Evolutionary conservation across 176 grass and related monocot species (phyloP).

Genomic region (Oryza meridionalis): DNA sequence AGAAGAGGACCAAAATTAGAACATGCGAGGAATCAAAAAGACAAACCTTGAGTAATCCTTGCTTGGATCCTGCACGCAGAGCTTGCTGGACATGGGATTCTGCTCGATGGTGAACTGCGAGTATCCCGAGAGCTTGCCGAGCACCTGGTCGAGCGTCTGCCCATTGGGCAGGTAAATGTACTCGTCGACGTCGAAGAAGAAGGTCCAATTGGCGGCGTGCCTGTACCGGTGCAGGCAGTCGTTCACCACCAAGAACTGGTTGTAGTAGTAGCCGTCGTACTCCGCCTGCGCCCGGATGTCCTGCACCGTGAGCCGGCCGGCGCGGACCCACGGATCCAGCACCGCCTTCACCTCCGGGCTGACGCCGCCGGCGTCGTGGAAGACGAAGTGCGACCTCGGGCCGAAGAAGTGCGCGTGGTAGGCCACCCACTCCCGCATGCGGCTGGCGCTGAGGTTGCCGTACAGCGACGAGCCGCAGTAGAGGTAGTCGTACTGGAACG

Average conservation of each 20-base stretch:
- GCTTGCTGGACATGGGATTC: constrained; percentile 91
- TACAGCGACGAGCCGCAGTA: constrained; percentile 95
- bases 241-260: constrained; percentile 92
- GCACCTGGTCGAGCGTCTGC: constrained; percentile 47
- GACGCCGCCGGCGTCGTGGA: constrained; percentile 82
- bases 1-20: neutral
- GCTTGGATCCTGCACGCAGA: constrained; percentile 61
- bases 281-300: constrained; percentile 76
- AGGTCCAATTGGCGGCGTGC: constrained; percentile 86
- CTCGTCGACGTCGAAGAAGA: constrained; percentile 97
- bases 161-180: constrained; percentile 76
- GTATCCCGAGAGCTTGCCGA: constrained; percentile 55
- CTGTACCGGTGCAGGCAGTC: constrained; percentile 84
- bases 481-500: constrained; percentile 84
- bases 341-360: constrained; percentile 58
- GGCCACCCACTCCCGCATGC: constrained; percentile 78
- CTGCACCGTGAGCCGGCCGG: constrained; percentile 74
- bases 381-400: constrained; percentile 77
- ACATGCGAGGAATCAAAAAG: neutral
- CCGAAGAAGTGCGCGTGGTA: constrained; percentile 92
- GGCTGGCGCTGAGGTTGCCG: constrained; percentile 69
- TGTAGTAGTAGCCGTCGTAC: constrained; percentile 92
- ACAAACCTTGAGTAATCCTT: constrained; percentile 60
- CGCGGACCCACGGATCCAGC: constrained; percentile 77
- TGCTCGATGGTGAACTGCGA: constrained; percentile 95